Base-by-base conservation (phyloP, 179 eudicot genomes). In the Carnegiea gigantea region DNA sequence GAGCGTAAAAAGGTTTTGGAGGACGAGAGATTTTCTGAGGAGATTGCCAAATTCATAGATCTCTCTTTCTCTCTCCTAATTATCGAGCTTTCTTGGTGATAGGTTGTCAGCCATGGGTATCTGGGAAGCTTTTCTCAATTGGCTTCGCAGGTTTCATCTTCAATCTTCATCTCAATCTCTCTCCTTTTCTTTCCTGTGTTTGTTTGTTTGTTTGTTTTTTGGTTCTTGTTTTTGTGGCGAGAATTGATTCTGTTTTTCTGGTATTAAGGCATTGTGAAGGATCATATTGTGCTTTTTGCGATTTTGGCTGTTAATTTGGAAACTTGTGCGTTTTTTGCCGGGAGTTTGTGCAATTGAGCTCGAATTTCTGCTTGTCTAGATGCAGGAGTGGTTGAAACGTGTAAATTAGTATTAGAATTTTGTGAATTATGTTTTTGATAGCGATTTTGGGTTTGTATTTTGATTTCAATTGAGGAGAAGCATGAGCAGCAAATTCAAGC, bases 121-220 rank as follows among this genome's bases (percentile, higher is more conserved):
- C 36, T 92, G 96, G 97, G 99, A 96, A 67, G 96, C 97, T 83
- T 89, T 96, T 84, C 98, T 94, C 80, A 92, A 96, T 92, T 94
- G 99, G 98, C 97, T 94, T 75, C 89, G 97, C 87, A 94, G 99
- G 99, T 96, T 70, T 5, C 9, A 0, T 7, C 20, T 48, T 23
- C 57, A 13, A 49, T 7, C 24, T 46, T n/a, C 53, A 12, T 59
- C 59, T 60, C 73, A 10, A 5, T 21, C 30, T 28, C 24, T 65
- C 78, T 38, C 62, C 13, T 60, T 67, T 73, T 78, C 20, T 15
- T 9, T 49, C 54, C 38, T 18, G n/a, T 77, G 21, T 12, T 54
- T 36, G 28, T n/a, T n/a, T n/a, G n/a, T n/a, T n/a, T n/a, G n/a
- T n/a, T n/a, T n/a, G n/a, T n/a, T n/a, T n/a, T n/a, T n/a, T n/a